Conservation (phyloP, 192 early-diverging fungal genomes). For the Podila epigama region DNA sequence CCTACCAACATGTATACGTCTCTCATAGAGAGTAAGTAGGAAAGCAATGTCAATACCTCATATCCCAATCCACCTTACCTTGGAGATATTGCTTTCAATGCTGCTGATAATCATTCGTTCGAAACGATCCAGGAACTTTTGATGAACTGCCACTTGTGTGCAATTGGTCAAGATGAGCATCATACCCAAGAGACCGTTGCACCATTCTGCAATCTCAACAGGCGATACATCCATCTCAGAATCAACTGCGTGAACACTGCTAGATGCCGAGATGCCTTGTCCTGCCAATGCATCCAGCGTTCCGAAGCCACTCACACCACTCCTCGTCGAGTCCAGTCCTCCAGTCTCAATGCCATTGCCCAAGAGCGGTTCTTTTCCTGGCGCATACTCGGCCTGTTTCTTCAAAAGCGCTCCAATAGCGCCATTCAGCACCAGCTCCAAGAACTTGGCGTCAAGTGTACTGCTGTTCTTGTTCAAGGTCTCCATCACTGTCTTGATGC, state of each 20-base stretch:
- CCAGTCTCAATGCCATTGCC: too few species aligned
- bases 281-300: neutral
- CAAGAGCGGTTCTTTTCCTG: conserved; percentile 16
- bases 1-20: neutral
- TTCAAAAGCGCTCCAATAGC: conserved; percentile 23
- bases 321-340: neutral
- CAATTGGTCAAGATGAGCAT: conserved; percentile 41
- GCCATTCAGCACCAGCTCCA: conserved; percentile 37
- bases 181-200: conserved; percentile 40
- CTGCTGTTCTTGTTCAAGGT: conserved; percentile 25
- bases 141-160: conserved; percentile 10
- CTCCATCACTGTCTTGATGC: conserved; percentile 55
- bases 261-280: too few species aligned
- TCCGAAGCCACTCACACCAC: conserved; percentile 15
- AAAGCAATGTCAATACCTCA: neutral
- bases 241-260: neutral
- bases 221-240: conserved; percentile 34
- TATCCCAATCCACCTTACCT: conserved; percentile 5
- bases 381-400: conserved; percentile 40
- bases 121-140: conserved; percentile 29
- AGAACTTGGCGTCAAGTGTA: conserved; percentile 16
- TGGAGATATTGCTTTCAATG: conserved; percentile 35
- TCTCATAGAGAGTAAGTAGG: too few species aligned
- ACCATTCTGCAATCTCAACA: conserved; percentile 42
- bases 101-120: conserved; percentile 40